A percentile compares a stretch with the other conserved stretches of the same genome.
These are phyloP conservation scores for Phytopythium ostracodes DNA, from an alignment of 352 stramenopile genomes.

Conservation along the genomic window DNA sequence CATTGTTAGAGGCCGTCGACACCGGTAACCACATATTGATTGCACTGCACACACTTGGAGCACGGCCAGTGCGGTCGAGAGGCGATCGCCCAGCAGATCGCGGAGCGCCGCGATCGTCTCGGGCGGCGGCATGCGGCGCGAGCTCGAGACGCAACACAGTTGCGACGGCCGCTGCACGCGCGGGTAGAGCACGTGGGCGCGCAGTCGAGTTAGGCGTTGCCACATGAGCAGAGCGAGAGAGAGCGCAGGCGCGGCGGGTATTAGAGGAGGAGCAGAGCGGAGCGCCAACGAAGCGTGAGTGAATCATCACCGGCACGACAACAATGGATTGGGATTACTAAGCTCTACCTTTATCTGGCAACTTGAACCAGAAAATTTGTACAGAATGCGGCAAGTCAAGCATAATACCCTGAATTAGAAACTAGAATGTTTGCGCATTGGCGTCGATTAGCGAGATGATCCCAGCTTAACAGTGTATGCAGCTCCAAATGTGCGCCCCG, in stretches of 20 bases:
- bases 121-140: conserved; percentile 23
- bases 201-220: not conserved
- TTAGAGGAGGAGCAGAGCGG: no score
- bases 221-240: no score
- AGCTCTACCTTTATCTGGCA: not conserved
- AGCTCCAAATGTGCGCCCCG: no score
- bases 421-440: not conserved
- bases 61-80: conserved; percentile 53
- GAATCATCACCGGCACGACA: conserved; percentile 2
- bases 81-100: conserved; percentile 54
- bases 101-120: conserved; percentile 49
- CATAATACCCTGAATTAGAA: conserved; percentile 1
- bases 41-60: conserved; percentile 33
- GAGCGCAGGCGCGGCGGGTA: not conserved
- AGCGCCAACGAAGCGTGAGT: not conserved
- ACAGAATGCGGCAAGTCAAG: not conserved
- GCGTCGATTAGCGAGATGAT: not conserved
- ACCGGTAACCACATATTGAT: no score
- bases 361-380: not conserved
- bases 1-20: not conserved
- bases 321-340: no score
- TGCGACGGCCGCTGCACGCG: conserved; percentile 49
- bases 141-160: conserved; percentile 12
- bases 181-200: conserved; percentile 29
- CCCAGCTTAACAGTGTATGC: no score